These are phyloP conservation scores for Russula foetens DNA, from an alignment of 768 basidiomycete species.

Conservation along the genomic window DNA sequence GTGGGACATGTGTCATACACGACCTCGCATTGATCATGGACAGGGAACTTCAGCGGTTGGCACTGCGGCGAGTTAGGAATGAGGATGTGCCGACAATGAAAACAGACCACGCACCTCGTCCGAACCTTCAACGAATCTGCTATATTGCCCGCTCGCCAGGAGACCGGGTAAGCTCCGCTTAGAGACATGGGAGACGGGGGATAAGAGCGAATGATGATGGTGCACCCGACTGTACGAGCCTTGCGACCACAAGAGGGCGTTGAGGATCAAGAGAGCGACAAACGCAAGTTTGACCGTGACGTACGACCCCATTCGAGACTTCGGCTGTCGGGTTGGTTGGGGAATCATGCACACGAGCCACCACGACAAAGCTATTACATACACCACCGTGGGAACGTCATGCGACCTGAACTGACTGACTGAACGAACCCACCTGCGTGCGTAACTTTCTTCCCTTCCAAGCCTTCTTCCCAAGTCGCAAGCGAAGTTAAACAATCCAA, in stretches of 20 bases:
- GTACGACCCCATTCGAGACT: conserved; percentile 29
- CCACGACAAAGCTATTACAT: background rate
- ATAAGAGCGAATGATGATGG: background rate
- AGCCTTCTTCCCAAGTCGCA: too few species aligned
- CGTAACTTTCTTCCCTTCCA: too few species aligned
- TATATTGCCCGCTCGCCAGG: background rate
- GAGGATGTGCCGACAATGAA: background rate
- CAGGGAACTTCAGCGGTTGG: conserved; percentile 48
- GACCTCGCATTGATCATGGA: conserved; percentile 54
- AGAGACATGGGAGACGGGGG: background rate
- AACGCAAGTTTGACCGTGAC: conserved; percentile 43
- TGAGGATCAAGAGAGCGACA: conserved; percentile 42
- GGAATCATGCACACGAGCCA: too few species aligned
- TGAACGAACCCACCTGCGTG: too few species aligned
- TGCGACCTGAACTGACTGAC: too few species aligned
- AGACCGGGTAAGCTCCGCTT: conserved; percentile 7
- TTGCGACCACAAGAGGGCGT: conserved; percentile 58
- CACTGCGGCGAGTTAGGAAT: conserved; percentile 39
- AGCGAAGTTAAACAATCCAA: too few species aligned
- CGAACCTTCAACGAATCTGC: background rate
- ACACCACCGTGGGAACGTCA: conserved; percentile 1
- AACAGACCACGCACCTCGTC: conserved; percentile 14
- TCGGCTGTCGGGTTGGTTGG: background rate
- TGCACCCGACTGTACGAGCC: conserved; percentile 24
- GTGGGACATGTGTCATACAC: conserved; percentile 49